Conservation (phyloP, 441 rosid genomes). For the Croton setiger region DNA sequence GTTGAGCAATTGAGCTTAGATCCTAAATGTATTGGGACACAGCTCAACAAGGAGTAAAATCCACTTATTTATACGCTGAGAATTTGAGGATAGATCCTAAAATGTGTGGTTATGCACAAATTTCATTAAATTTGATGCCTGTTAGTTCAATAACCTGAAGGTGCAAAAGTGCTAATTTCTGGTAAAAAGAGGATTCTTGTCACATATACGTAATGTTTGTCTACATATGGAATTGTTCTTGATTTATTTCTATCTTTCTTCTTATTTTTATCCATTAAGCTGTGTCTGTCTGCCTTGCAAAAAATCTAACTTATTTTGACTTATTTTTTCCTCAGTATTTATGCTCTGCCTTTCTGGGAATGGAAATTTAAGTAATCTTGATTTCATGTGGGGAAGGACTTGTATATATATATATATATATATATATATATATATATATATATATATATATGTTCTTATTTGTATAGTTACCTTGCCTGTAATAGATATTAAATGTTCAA, state of each 20-base stretch:
- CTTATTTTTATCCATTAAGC: background rate
- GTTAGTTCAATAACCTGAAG: background rate
- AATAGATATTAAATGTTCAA: background rate
- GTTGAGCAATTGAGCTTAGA: background rate
- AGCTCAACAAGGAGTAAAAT: background rate
- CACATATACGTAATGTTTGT: background rate
- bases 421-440: too few species aligned
- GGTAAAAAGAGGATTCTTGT: background rate
- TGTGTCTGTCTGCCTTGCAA: background rate
- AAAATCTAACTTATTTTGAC: background rate
- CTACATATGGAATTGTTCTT: background rate
- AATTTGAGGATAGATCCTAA: too few species aligned
- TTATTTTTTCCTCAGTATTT: slow-evolving; percentile 3
- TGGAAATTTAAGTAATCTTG: background rate
- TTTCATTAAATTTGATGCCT: background rate
- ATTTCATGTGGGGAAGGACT: background rate
- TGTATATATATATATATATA: background rate
- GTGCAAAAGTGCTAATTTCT: background rate
- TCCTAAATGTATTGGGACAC: background rate
- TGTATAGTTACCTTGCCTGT: background rate
- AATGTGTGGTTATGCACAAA: background rate
- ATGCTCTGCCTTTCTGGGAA: background rate
- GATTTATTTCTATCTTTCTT: background rate
- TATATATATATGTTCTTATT: background rate
- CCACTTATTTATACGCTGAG: background rate